phyloP scores from a whole-genome alignment of 805 yeast species.

The Yamadazyma kitorensis region DNA sequence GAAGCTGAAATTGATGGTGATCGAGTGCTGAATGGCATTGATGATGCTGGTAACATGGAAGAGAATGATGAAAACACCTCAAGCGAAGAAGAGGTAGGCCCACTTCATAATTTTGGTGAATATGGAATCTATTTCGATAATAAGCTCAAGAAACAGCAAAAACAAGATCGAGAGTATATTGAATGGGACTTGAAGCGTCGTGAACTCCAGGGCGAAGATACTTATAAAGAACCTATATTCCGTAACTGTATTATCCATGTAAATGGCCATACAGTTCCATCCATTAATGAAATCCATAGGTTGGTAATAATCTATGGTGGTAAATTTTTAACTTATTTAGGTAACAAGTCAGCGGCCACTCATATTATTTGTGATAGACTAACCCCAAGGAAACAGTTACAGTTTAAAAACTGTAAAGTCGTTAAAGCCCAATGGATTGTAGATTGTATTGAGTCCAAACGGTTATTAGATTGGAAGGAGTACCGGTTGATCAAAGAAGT shows the following conservation, averaged over 20 bases:
- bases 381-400: constrained; percentile 70
- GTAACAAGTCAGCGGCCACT: constrained; percentile 71
- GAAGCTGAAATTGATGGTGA: neutral
- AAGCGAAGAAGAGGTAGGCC: constrained; percentile 2
- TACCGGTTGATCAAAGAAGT: constrained; percentile 50
- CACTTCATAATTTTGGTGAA: constrained; percentile 56
- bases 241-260: constrained; percentile 65
- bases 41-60: neutral
- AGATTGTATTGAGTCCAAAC: constrained; percentile 52
- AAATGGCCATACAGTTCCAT: constrained; percentile 87
- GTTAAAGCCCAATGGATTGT: constrained; percentile 82
- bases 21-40: neutral
- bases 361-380: constrained; percentile 80
- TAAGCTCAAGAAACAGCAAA: constrained; percentile 62
- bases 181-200: constrained; percentile 46
- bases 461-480: constrained; percentile 65
- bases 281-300: constrained; percentile 68
- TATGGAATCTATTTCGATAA: constrained; percentile 61
- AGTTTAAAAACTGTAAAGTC: constrained; percentile 67
- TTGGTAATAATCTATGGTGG: constrained; percentile 82
- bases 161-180: constrained; percentile 48
- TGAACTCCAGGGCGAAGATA: constrained; percentile 16
- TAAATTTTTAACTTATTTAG: constrained; percentile 60
- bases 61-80: constrained; percentile 2
- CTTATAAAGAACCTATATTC: constrained; percentile 44